Evolutionary conservation across 129 eudicot species (phyloP).

Genomic region (Tagetes patula): DNA sequence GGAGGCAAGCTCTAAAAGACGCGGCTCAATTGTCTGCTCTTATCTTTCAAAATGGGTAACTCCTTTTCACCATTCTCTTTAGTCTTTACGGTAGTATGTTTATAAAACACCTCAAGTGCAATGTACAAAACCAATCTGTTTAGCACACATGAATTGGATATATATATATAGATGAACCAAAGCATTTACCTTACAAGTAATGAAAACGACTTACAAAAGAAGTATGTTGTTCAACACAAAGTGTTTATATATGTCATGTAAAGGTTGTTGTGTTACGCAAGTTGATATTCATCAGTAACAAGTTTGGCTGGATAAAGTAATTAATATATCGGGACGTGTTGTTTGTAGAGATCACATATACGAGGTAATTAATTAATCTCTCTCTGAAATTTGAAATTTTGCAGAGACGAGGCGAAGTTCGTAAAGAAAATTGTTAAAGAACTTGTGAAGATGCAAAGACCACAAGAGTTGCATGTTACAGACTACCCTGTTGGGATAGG

Average conservation of each 20-base stretch:
- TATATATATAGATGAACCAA: too few species aligned
- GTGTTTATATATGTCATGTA: too few species aligned
- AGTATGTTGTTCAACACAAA: too few species aligned
- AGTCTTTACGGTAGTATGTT: neutral
- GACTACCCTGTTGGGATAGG: slow-evolving; percentile 28
- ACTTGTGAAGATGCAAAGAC: slow-evolving; percentile 15
- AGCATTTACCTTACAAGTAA: too few species aligned
- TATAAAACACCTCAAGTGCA: too few species aligned
- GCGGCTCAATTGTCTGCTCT: slow-evolving; percentile 21
- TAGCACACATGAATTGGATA: too few species aligned
- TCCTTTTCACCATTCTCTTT: neutral
- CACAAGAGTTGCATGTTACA: slow-evolving; percentile 9
- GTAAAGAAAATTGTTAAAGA: slow-evolving; percentile 18
- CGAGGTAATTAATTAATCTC: neutral
- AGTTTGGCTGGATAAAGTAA: neutral
- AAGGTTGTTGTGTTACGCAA: neutral
- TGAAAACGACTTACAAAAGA: too few species aligned
- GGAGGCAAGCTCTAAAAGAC: slow-evolving; percentile 23
- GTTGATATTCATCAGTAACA: neutral
- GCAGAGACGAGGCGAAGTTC: slow-evolving; percentile 26
- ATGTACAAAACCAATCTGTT: too few species aligned
- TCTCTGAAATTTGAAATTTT: slow-evolving; percentile 4
- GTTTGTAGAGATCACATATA: neutral
- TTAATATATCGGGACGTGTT: neutral
- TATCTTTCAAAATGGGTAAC: neutral